Evolutionary conservation across 108 stramenopile genomes (phyloP).

Genomic region (Epithemia pelagica): DNA sequence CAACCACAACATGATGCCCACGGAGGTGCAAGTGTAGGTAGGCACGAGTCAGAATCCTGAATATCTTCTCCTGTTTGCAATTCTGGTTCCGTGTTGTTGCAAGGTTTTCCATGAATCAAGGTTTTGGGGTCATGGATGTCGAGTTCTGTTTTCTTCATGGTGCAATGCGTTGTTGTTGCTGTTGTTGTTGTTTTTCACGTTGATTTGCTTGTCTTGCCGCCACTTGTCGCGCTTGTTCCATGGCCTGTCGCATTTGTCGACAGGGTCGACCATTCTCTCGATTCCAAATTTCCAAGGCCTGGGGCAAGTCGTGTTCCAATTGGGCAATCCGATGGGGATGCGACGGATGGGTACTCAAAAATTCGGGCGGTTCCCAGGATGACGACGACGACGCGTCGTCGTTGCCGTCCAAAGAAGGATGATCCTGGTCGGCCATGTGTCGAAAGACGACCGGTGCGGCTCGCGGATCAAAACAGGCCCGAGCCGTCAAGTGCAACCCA

Average conservation of each 20-base stretch:
- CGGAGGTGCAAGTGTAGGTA: too few species aligned
- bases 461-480: slow-evolving; percentile 79
- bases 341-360: slow-evolving; percentile 73
- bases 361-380: slow-evolving; percentile 52
- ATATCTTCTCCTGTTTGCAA: too few species aligned
- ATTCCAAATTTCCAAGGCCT: slow-evolving; percentile 40
- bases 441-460: slow-evolving; percentile 64
- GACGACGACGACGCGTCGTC: slow-evolving; percentile 1
- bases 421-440: slow-evolving; percentile 10
- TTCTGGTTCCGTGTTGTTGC: too few species aligned
- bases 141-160: too few species aligned
- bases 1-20: too few species aligned
- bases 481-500: slow-evolving; percentile 58
- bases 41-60: too few species aligned
- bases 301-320: slow-evolving; percentile 66
- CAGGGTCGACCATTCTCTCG: slow-evolving; percentile 50
- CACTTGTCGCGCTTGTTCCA: slow-evolving; percentile 41
- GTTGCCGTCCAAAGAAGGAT: not conserved
- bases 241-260: slow-evolving; percentile 42
- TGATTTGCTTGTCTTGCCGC: slow-evolving; percentile 25
- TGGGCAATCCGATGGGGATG: slow-evolving; percentile 50
- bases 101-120: too few species aligned
- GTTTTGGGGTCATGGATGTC: too few species aligned
- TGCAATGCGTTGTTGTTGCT: slow-evolving; percentile 23
- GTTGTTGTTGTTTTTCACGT: slow-evolving; percentile 5